phyloP scores from a whole-genome alignment of 192 early-diverging fungal species.

The Gamsiella multidivaricata region DNA sequence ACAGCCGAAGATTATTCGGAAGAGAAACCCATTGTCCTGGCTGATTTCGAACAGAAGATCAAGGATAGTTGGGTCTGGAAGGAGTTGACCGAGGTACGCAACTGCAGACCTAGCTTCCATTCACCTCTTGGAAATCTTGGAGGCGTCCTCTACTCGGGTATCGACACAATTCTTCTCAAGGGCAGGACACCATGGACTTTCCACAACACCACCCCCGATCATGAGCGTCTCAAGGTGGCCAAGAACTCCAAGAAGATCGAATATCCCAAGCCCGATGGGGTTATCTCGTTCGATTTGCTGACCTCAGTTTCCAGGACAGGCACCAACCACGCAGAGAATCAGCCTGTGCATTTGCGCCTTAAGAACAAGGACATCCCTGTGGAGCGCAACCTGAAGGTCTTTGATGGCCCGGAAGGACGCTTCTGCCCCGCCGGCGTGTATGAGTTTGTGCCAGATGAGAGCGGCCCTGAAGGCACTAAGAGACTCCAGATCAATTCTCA shows the following conservation, averaged over 20 bases:
- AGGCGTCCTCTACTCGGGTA: slow-evolving; percentile 86
- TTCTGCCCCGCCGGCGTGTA: slow-evolving; percentile 99
- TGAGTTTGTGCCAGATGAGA: slow-evolving; percentile 96
- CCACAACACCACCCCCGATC: slow-evolving; percentile 86
- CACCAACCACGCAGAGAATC: slow-evolving; percentile 94
- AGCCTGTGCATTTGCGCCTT: slow-evolving; percentile 92
- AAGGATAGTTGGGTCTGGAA: slow-evolving; percentile 90
- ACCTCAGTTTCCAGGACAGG: slow-evolving; percentile 92
- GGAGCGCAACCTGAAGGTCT: slow-evolving; percentile 85
- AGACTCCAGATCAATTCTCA: slow-evolving; percentile 96
- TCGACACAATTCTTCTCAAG: slow-evolving; percentile 90
- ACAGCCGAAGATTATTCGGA: slow-evolving; percentile 57
- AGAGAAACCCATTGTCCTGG: slow-evolving; percentile 74
- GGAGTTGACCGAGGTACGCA: slow-evolving; percentile 92
- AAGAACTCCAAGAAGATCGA: slow-evolving; percentile 81
- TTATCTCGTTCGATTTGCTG: slow-evolving; percentile 95
- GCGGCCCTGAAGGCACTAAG: slow-evolving; percentile 82
- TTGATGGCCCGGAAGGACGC: slow-evolving; percentile 92
- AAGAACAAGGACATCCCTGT: slow-evolving; percentile 81
- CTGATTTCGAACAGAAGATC: slow-evolving; percentile 83
- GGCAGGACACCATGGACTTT: slow-evolving; percentile 95
- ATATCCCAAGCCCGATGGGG: slow-evolving; percentile 97
- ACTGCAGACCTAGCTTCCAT: slow-evolving; percentile 95
- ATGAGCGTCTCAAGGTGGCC: slow-evolving; percentile 79
- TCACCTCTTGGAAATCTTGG: slow-evolving; percentile 86